Evolutionary conservation across 768 basidiomycete genomes (phyloP).

Genomic region (Lentinula detonsa): DNA sequence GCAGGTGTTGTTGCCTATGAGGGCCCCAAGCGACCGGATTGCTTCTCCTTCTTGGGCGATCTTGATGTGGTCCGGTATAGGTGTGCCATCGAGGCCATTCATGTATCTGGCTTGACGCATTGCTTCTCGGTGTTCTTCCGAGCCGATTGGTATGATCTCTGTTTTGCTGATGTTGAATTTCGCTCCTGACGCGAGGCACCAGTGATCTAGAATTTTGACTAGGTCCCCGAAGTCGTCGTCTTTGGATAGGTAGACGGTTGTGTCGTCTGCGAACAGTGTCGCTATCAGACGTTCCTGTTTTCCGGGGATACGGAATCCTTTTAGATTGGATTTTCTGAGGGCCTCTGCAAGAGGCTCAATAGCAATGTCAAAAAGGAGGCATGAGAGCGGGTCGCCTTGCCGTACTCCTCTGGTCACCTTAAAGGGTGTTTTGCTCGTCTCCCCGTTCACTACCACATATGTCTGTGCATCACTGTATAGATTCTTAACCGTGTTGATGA

Average conservation of each 20-base stretch:
- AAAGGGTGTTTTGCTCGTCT: slow-evolving; percentile 12
- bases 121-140: background rate
- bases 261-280: background rate
- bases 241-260: too few species aligned
- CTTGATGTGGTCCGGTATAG: background rate
- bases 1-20: too few species aligned
- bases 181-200: background rate
- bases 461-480: slow-evolving; percentile 11
- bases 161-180: background rate
- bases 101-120: background rate
- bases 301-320: slow-evolving; percentile 13
- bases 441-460: slow-evolving; percentile 17
- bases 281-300: slow-evolving; percentile 4
- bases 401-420: slow-evolving; percentile 17
- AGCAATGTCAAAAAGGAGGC: slow-evolving; percentile 22
- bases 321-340: slow-evolving; percentile 10
- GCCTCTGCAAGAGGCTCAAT: slow-evolving; percentile 21
- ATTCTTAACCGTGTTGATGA: background rate
- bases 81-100: background rate
- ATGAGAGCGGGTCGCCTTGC: slow-evolving; percentile 25
- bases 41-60: background rate
- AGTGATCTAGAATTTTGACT: background rate
- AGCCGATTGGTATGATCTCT: background rate
- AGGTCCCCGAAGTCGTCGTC: background rate
- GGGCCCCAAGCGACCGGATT: background rate